Evolutionary conservation across 495 filamentous ascomycete genomes (phyloP), one percentile per base, ranked within the genome.

Genomic region (Aspergillus leporis): DNA sequence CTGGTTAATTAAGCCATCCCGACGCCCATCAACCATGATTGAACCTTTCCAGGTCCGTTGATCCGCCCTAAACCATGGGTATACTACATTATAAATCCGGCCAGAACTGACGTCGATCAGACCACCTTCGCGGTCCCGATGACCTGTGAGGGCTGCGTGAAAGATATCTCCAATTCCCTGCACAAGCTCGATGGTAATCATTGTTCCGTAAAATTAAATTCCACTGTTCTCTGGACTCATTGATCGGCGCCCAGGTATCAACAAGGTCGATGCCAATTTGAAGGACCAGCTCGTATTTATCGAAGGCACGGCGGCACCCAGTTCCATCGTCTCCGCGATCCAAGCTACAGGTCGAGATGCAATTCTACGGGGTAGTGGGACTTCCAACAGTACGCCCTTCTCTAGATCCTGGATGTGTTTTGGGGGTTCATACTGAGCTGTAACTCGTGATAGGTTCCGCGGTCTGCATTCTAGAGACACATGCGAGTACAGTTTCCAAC

Each of bases 391-490:
- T 93, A 80, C 66, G 89, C 79, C 19, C 19, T 23, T 23, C 19
- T 23, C 12, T 14, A 7, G 2, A 7, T 19, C 4, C 16, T 14
- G 1, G 8, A 12, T 38, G 25, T 54, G 3, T 36, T 34, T 30
- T 54, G 21, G 34, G n/a, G n/a, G 47, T 30, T 41, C 43, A 45
- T 22, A 18, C 16, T n/a, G 31, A 30, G 28, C 41, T 38, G 8
- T 34, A 23, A 43, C 16, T 5, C 22, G 8, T 23, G 40, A 41
- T 69, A 94, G 91, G 85, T 70, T 92, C 93, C 22, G 94, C 94
- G 34, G 94, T 98, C 34, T 95, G 91, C 73, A 98, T 98, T 69
- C 87, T 98, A 61, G 93, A 98, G 77, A 96, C 91, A 28, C 93
- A 95, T 74, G 81, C 85, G 51, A 79, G 60, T 22, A 65, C 66